Evolutionary conservation across 164 flowering plant species (phyloP).

Genomic region (Chimonanthus praecox): DNA sequence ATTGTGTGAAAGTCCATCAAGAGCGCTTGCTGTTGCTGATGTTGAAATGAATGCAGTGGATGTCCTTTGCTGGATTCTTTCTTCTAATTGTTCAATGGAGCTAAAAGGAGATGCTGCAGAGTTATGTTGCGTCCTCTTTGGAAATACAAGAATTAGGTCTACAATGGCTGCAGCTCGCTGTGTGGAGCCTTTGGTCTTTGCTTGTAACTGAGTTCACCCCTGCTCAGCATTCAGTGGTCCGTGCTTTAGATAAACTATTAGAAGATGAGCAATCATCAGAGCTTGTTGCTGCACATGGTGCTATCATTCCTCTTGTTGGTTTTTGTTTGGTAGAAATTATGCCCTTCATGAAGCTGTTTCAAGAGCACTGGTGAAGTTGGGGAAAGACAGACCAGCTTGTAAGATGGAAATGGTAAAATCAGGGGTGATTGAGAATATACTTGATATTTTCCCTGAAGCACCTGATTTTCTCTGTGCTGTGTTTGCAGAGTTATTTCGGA

Average conservation of each 20-base stretch:
- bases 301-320: constrained; percentile 89
- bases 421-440: constrained; percentile 75
- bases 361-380: constrained; percentile 87
- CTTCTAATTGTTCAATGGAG: constrained; percentile 88
- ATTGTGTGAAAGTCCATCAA: constrained; percentile 78
- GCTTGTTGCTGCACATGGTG: constrained; percentile 94
- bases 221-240: constrained; percentile 84
- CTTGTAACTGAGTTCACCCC: constrained; percentile 75
- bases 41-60: constrained; percentile 92
- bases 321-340: constrained; percentile 74
- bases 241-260: constrained; percentile 80
- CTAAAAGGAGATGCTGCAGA: constrained; percentile 96
- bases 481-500: constrained; percentile 85
- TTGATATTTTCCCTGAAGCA: constrained; percentile 84
- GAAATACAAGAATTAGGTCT: constrained; percentile 83
- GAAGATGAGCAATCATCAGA: constrained; percentile 98
- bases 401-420: constrained; percentile 99
- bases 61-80: constrained; percentile 85
- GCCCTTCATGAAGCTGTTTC: constrained; percentile 81
- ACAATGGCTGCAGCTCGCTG: constrained; percentile 91
- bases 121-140: constrained; percentile 82
- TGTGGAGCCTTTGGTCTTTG: constrained; percentile 89
- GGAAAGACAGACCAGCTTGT: constrained; percentile 94
- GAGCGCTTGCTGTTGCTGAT: constrained; percentile 85
- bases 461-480: constrained; percentile 89